Base-by-base conservation (phyloP, 106 monocot species). In the Xerophyta viscosa region DNA sequence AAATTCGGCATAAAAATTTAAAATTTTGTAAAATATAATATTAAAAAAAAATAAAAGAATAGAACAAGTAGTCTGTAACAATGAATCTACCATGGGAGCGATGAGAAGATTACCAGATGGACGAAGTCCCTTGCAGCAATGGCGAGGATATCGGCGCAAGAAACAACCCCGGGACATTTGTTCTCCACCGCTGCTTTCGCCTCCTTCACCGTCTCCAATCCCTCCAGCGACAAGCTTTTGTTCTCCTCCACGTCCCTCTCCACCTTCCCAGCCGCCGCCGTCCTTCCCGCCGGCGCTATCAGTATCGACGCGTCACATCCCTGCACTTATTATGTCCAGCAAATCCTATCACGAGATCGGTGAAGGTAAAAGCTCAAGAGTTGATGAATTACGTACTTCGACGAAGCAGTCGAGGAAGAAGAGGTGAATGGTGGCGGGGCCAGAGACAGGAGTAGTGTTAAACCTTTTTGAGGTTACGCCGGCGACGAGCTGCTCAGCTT, bases 321-420 rank as follows among this genome's bases (percentile, higher is more conserved):
- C 83, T 91, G 31, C 15, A 65, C 11, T 4, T 21, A 44, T 14
- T 36, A 36, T 36, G 11, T 36, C 7, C 33, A 36, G 11, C 33
- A 36, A 36, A 36, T 36, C 33, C 5, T 6, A 36, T 36, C 11
- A 36, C 33, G 7, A 11, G 33, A 36, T 6, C 11, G 33, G 33
- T 11, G 33, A 6, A 36, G 7, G 11, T 36, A n/a, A n/a, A n/a
- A n/a, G n/a, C n/a, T n/a, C n/a, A n/a, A n/a, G n/a, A n/a, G n/a
- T n/a, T n/a, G n/a, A n/a, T n/a, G n/a, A n/a, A n/a, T n/a, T n/a
- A n/a, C n/a, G 19, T 83, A 90, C 89, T 56, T 86, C 84, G 25
- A 92, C 92, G 49, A 92, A 92, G 65, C 92, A 92, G 54, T 92
- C 92, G 21, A 87, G 92, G 70, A 79, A 87, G 77, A 92, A 83